Evolutionary conservation across 805 yeast genomes (phyloP), one percentile per base, ranked within the genome.

Genomic region (Metschnikowia corniflorae): DNA sequence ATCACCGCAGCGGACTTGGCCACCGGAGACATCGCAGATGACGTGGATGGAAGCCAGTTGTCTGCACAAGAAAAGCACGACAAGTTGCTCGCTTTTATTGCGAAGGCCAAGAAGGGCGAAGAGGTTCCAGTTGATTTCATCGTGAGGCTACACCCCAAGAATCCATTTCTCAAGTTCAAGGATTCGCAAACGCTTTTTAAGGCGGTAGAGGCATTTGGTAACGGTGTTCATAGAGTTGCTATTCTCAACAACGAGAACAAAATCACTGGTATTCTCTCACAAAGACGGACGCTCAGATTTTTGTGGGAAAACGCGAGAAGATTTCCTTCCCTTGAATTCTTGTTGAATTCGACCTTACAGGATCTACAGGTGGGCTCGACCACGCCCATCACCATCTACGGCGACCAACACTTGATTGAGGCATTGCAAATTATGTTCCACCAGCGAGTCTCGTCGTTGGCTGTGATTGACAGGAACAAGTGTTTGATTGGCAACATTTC

Each of bases 151-250:
- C 82, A 91, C 16, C 88, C 87, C 21, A 89, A 89, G 56, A 91
- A 87, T 53, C 95, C 95, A 3, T 87, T 89, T 54, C 73, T 84
- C 43, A 84, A 86, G 54, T 67, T 93, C 40, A 75, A 78, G 29
- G 88, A 86, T 50, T 48, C 62, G 16, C 88, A 82, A 38, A 75
- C 80, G 15, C 65, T 91, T 35, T 71, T 81, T 27, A 73, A 77
- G 5, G 96, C 86, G 2, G 84, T 86, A 50, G 94, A 87, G 58
- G 79, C 85, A 9, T 68, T 91, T 43, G 97, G 97, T n/a, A 77
- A 85, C 26, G 98, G 98, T 15, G 96, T 89, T 3, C 98, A 93
- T 63, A 73, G 98, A 55, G 78, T 91, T 15, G 96, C 97, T 8
- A 85, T 89, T 38, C 73, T 82, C 16, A 69, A 78, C 54, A 58